These are phyloP conservation scores for Ailanthus altissimus DNA, from an alignment of 345 rosid species.

Conservation along the genomic window DNA sequence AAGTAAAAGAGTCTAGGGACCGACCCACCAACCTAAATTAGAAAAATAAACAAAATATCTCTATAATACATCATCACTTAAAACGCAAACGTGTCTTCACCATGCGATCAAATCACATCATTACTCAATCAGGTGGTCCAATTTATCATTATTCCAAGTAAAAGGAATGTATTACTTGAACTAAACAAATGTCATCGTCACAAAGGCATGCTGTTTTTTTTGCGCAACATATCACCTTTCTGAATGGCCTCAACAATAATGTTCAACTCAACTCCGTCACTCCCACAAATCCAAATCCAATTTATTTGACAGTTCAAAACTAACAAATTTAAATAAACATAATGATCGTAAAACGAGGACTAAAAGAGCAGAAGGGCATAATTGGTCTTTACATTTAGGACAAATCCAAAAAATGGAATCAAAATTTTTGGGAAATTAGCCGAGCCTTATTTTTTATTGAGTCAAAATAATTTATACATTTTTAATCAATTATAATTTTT, in stretches of 20 bases:
- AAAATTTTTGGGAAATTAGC: too few species aligned
- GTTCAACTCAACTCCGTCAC: neutral
- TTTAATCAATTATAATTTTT: too few species aligned
- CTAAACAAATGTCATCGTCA: neutral
- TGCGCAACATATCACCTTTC: neutral
- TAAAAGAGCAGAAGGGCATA: neutral
- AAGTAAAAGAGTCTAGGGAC: conserved; percentile 15
- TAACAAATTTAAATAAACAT: neutral
- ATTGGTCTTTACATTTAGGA: neutral
- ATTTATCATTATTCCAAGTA: neutral
- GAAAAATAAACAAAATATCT: conserved; percentile 11
- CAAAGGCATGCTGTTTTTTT: neutral
- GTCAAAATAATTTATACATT: too few species aligned
- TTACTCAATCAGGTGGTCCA: conserved; percentile 19
- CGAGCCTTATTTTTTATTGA: too few species aligned
- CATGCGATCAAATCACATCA: conserved; percentile 13
- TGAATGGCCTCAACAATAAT: neutral
- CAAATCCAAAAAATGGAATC: neutral
- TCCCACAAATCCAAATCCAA: neutral
- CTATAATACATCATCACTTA: neutral
- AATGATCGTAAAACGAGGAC: neutral
- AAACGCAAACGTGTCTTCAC: neutral
- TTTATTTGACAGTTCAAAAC: neutral
- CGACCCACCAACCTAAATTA: conserved; percentile 21
- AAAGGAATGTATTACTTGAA: neutral